Evolutionary conservation across 2,329 filamentous ascomycete species (phyloP).

Genomic region (Cladorrhinum sp.): DNA sequence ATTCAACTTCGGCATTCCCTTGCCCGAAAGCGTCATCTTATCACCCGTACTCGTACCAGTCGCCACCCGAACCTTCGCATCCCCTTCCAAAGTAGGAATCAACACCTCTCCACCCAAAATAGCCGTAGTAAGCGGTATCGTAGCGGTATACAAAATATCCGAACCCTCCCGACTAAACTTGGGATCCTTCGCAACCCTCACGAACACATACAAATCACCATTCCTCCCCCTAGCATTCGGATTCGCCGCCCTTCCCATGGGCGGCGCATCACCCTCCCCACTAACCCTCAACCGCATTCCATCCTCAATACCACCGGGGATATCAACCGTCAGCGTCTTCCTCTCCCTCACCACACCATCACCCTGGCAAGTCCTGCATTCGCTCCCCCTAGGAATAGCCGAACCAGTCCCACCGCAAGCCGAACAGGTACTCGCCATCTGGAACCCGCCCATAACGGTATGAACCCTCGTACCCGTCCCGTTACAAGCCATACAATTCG

Average conservation of each 20-base stretch:
- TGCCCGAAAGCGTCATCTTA: constrained; percentile 80
- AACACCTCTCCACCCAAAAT: constrained; percentile 85
- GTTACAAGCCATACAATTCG: constrained; percentile 74
- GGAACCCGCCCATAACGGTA: constrained; percentile 88
- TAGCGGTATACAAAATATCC: constrained; percentile 89
- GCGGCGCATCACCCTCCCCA: constrained; percentile 82
- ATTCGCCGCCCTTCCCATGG: constrained; percentile 66
- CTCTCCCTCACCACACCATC: constrained; percentile 80
- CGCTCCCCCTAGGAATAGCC: constrained; percentile 71
- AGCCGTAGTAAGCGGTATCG: constrained; percentile 88
- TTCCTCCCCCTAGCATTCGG: constrained; percentile 63
- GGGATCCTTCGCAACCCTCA: constrained; percentile 82
- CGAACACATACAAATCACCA: constrained; percentile 88
- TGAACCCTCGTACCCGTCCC: constrained; percentile 86
- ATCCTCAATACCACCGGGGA: constrained; percentile 93
- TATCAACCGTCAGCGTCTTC: constrained; percentile 83
- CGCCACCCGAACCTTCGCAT: constrained; percentile 85
- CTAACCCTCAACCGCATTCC: constrained; percentile 86
- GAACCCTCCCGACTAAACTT: constrained; percentile 86
- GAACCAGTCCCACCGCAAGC: constrained; percentile 77
- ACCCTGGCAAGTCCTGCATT: constrained; percentile 77
- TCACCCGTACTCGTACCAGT: constrained; percentile 93
- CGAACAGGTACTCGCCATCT: constrained; percentile 88
- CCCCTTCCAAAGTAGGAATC: constrained; percentile 85
- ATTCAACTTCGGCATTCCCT: constrained; percentile 88